Evolutionary conservation across 2,329 filamentous ascomycete species (phyloP).

Genomic region (Aphanoascus verrucosus): DNA sequence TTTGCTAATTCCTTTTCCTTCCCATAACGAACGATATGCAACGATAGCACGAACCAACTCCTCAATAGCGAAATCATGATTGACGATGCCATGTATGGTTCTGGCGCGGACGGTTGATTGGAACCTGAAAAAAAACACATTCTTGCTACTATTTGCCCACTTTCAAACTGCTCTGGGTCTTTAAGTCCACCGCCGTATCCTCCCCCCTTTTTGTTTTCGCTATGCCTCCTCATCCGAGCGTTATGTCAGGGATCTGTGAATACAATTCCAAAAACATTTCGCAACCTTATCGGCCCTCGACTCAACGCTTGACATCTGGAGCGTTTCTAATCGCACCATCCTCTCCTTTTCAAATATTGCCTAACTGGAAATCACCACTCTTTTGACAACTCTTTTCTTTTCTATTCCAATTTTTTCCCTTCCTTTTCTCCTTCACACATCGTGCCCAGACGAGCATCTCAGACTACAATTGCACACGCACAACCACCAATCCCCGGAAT

Average conservation of each 20-base stretch:
- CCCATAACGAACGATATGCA: not conserved
- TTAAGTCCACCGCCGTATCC: not conserved
- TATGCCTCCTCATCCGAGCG: not conserved
- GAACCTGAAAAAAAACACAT: not conserved
- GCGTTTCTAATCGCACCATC: not conserved
- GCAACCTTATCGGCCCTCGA: not conserved
- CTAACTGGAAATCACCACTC: not conserved
- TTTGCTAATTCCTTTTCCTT: not conserved
- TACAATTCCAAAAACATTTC: not conserved
- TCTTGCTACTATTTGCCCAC: not conserved
- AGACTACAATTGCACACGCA: too few species aligned
- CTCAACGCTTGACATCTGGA: not conserved
- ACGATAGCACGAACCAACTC: not conserved
- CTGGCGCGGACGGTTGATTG: not conserved
- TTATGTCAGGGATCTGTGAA: not conserved
- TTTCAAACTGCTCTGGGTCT: not conserved
- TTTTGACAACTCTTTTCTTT: conserved; percentile 1
- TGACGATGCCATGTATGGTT: not conserved
- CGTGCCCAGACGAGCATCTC: not conserved
- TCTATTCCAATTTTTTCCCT: not conserved
- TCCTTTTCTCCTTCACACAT: not conserved
- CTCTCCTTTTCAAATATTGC: not conserved
- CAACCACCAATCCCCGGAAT: not conserved
- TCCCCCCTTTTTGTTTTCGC: not conserved
- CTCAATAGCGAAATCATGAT: not conserved